Percentiles rank a stretch among this genome's conserved stretches.
phyloP scores from a whole-genome alignment of 176 grass and related monocot genomes.

The Neostapfia colusana region DNA sequence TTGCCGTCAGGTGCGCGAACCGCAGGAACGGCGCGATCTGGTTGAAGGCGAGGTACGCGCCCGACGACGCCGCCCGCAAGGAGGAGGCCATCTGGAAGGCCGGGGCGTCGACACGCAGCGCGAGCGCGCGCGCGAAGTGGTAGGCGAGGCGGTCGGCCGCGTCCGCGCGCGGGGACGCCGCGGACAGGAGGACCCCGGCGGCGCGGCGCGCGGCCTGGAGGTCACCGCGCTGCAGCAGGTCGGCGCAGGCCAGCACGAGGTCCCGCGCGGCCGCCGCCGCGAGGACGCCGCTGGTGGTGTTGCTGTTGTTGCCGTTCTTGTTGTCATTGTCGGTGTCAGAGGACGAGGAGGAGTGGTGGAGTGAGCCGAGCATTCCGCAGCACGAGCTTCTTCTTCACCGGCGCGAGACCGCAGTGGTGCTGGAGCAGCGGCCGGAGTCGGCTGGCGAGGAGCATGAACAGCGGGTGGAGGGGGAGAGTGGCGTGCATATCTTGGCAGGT shows the following conservation, averaged over 20 bases:
- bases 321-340: slow-evolving; percentile 37
- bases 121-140: slow-evolving; percentile 83
- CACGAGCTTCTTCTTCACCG: not conserved
- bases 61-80: slow-evolving; percentile 22
- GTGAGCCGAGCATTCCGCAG: slow-evolving; percentile 67
- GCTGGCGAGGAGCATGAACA: slow-evolving; percentile 35
- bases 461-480: slow-evolving; percentile 23
- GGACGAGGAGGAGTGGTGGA: slow-evolving; percentile 61
- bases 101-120: slow-evolving; percentile 44
- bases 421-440: not conserved
- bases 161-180: slow-evolving; percentile 60
- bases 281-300: not conserved
- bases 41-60: slow-evolving; percentile 87
- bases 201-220: slow-evolving; percentile 50
- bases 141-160: slow-evolving; percentile 69
- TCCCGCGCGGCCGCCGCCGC: slow-evolving; percentile 51
- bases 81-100: too few relatives aligned
- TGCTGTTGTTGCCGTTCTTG: not conserved
- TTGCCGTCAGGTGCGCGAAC: slow-evolving; percentile 92
- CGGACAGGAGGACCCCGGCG: slow-evolving; percentile 54
- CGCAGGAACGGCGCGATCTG: slow-evolving; percentile 97
- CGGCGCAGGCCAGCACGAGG: slow-evolving; percentile 67
- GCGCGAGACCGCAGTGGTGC: slow-evolving; percentile 4
- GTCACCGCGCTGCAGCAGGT: slow-evolving; percentile 68
- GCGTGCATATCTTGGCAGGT: slow-evolving; percentile 44